Percentiles rank a stretch among this genome's conserved stretches.
These are phyloP conservation scores for Tricholoma hemisulphureum DNA, from an alignment of 768 basidiomycete genomes.

Conservation along the genomic window DNA sequence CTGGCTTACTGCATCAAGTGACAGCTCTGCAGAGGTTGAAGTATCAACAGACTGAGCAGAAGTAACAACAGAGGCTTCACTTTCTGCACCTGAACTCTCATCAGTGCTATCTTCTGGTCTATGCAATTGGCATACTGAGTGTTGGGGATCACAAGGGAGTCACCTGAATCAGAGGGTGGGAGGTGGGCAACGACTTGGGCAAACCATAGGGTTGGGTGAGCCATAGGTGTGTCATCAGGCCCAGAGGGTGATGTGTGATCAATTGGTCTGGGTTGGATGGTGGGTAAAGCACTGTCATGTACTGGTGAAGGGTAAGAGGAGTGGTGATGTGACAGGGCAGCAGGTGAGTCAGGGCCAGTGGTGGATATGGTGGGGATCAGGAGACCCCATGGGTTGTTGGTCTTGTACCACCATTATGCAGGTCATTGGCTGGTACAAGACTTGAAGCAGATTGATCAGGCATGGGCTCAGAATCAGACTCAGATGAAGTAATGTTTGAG, in stretches of 20 bases:
- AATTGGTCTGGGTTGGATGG: not conserved
- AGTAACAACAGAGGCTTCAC: constrained; percentile 36
- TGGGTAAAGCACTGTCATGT: not conserved
- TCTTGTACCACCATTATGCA: too few species aligned
- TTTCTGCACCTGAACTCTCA: constrained; percentile 45
- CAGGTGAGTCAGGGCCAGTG: constrained; percentile 42
- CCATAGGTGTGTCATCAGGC: constrained; percentile 5
- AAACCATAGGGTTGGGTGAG: constrained; percentile 12
- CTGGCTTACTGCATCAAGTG: not conserved
- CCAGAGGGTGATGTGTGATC: constrained; percentile 6
- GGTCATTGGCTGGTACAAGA: not conserved
- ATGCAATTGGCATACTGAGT: not conserved
- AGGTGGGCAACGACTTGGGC: constrained; percentile 16
- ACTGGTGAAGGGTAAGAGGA: constrained; percentile 5
- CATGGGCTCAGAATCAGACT: constrained; percentile 25
- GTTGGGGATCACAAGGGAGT: constrained; percentile 18
- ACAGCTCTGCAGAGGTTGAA: constrained; percentile 7
- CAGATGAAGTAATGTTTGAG: constrained; percentile 21
- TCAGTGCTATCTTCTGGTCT: constrained; percentile 25
- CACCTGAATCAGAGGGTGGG: constrained; percentile 8
- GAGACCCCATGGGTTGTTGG: constrained; percentile 42
- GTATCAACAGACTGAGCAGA: constrained; percentile 16
- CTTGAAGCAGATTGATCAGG: constrained; percentile 5
- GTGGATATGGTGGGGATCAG: constrained; percentile 58
- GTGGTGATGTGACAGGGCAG: constrained; percentile 16